Conservation (phyloP, 345 rosid species). For the Euphorbia pulcherrima region DNA sequence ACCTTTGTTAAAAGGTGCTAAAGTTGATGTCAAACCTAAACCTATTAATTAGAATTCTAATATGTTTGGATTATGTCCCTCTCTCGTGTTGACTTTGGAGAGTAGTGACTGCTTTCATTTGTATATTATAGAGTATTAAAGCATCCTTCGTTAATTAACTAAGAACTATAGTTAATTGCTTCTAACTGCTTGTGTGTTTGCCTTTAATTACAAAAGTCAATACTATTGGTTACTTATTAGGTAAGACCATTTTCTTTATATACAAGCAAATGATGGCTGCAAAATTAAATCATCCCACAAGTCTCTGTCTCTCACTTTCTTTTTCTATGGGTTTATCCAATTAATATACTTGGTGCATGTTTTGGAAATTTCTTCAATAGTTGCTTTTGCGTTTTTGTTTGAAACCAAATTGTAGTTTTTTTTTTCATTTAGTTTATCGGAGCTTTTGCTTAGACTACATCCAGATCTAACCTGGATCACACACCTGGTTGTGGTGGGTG, state of each 20-base stretch:
- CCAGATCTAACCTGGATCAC: too few species aligned
- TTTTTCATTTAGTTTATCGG: too few species aligned
- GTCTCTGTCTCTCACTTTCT: neutral
- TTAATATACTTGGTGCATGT: neutral
- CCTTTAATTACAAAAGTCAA: constrained; percentile 28
- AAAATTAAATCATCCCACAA: constrained; percentile 5
- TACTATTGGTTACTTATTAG: constrained; percentile 42
- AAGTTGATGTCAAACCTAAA: neutral
- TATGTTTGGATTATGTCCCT: constrained; percentile 12
- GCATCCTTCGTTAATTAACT: constrained; percentile 18
- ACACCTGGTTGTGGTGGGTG: too few species aligned
- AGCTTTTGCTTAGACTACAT: too few species aligned
- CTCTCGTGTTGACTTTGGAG: constrained; percentile 11
- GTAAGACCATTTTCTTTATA: constrained; percentile 21
- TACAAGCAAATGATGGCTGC: constrained; percentile 22
- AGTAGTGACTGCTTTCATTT: constrained; percentile 2
- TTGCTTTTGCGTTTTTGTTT: too few species aligned
- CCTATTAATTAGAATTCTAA: neutral
- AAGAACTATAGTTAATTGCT: constrained; percentile 11
- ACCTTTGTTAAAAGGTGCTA: constrained; percentile 19
- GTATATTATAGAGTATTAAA: neutral
- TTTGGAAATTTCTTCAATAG: too few species aligned
- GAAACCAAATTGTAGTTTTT: too few species aligned
- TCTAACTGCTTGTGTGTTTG: constrained; percentile 12
- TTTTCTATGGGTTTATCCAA: neutral